Evolutionary conservation across 2,329 filamentous ascomycete genomes (phyloP), one percentile per base, ranked within the genome.

Genomic region (Coniochaeta pulveracea): DNA sequence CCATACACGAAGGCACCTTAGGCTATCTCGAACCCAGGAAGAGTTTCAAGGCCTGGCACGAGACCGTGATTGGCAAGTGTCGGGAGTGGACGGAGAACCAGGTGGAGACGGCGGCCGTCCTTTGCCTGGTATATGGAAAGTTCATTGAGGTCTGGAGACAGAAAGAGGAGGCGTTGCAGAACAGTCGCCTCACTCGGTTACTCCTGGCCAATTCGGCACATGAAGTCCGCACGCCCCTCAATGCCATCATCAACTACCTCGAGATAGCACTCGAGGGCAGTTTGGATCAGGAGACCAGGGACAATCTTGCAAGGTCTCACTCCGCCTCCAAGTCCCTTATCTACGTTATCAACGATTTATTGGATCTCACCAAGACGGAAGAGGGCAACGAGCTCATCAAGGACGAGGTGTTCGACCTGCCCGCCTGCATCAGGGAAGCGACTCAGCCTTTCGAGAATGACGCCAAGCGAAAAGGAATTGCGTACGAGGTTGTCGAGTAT

Each of bases 111-210:
- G 85, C 86, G 1, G 84, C 85, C 1, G 83, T 93, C 0, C 63
- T 94, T 3, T 93, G 85, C 47, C 60, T 93, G 7, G 84, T 94
- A 1, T 94, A 94, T 41, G 84, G 69, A 11, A 76, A 76, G 52
- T 94, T 94, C 51, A 93, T 93, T 45, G 83, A 93, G 47, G 85
- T 93, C 2, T 93, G 86, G 86, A 69, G 85, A 36, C 84, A 93
- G 50, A 93, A 93, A 43, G 86, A 94, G 52, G 80, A 78, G 2
- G 83, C 83, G 0, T 51, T 93, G 38, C 80, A 93, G 45, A 89
- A 66, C 49, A 93, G 81, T 43, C 80, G 88, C 38, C 63, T 94
- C 3, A 93, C 85, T 0, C 68, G 75, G 29, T 57, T 94, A 4
- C 57, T 94, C 2, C 63, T 94, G 15, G 83, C 85, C 4, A 93